phyloP scores from a whole-genome alignment of 2,329 filamentous ascomycete genomes.

The Alternaria metachromatica region DNA sequence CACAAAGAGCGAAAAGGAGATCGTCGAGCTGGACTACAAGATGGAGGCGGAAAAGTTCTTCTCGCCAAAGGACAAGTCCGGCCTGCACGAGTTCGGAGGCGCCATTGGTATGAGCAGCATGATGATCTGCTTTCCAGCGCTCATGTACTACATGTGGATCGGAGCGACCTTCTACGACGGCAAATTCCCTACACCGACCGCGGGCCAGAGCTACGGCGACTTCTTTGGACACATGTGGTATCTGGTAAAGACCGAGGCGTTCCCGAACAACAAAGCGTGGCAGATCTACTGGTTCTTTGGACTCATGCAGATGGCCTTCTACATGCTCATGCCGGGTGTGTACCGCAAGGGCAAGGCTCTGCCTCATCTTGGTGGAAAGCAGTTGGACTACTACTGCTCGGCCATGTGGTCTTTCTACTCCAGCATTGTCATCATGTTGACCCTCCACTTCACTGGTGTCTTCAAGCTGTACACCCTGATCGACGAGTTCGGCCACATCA shows the following conservation, averaged over 20 bases:
- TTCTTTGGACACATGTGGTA: conserved; percentile 75
- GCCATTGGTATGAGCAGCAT: conserved; percentile 78
- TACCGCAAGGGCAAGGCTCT: conserved; percentile 89
- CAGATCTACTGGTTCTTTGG: conserved; percentile 94
- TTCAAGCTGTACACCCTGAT: conserved; percentile 92
- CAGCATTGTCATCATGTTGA: conserved; percentile 74
- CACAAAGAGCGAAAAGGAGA: conserved; percentile 33
- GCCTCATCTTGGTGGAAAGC: conserved; percentile 79
- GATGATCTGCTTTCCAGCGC: conserved; percentile 90
- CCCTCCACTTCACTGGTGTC: conserved; percentile 79
- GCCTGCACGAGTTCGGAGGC: conserved; percentile 83
- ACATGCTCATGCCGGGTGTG: conserved; percentile 85
- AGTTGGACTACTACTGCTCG: conserved; percentile 94
- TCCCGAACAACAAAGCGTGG: conserved; percentile 84
- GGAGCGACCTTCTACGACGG: conserved; percentile 92
- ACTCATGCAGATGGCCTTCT: conserved; percentile 81
- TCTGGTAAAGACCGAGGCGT: conserved; percentile 83
- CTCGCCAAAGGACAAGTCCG: conserved; percentile 52
- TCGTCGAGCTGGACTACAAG: conserved; percentile 19
- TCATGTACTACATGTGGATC: conserved; percentile 99
- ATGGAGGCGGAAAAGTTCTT: conserved; percentile 48
- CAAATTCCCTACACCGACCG: conserved; percentile 71
- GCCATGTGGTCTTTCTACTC: conserved; percentile 86
- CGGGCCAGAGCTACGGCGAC: conserved; percentile 71
- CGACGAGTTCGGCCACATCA: conserved; percentile 91